Base-by-base conservation (phyloP, 192 early-diverging fungal genomes). In the Tieghemiomyces parasiticus region DNA sequence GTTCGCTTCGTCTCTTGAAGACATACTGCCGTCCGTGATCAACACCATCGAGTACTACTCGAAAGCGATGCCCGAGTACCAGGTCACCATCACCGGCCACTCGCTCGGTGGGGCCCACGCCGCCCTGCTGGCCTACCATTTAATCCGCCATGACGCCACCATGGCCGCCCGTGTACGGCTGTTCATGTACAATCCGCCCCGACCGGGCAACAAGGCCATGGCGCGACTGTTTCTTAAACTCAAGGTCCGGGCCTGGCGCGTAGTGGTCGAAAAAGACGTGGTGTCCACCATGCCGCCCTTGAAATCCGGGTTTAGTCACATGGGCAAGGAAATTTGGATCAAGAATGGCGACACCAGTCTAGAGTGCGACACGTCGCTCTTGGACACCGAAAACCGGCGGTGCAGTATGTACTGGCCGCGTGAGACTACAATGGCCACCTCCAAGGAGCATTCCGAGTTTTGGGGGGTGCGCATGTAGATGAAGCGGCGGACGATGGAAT, bases 31-130 rank as follows among this genome's bases (percentile, higher is more conserved):
- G 2, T 24, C 6, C 2, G 24, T 52, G 2, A 14, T 52, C 24
- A 52, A 24, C 20, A 30, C 26, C 50, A 14, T 52, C 20, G 24
- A 28, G 2, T 25, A 24, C 26, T 25, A 52, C 26, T 14, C 30
- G 22, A 13, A 24, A 13, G 14, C 24, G 24, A 24, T 24, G 16
- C 24, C 50, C 30, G 24, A 30, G 19, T 52, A 30, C 30, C 1
- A 20, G 2, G 14, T 52, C 26, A 28, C 26, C 16, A 3, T 52
- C 22, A 28, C 26, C 2, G 50, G 50, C 30, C 50, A 52, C 26
- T 52, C 50, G 6, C 30, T 52, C 26, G 50, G 50, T 52, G 50
- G 50, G 50, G 50, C 50, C 13, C 50, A 52, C 20, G 50, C 50
- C 19, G 30, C 50, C 22, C 1, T 52, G 22, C 12, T 30, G 50